Percentiles rank a stretch among this genome's conserved stretches.
phyloP scores from a whole-genome alignment of 106 monocot species.

The Cymbidium sinense region DNA sequence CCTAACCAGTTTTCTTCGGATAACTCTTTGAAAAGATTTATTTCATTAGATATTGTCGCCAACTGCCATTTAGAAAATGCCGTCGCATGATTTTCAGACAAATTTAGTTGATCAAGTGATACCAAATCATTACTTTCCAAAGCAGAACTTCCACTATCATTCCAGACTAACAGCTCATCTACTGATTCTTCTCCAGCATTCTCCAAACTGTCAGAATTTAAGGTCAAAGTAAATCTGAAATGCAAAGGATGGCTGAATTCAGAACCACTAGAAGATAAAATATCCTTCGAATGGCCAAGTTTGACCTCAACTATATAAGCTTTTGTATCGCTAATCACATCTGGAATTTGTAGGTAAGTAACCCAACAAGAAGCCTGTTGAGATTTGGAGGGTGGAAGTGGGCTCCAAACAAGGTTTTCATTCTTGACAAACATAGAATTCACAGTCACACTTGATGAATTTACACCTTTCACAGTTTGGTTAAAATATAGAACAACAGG shows the following conservation, averaged over 20 bases:
- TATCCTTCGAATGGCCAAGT: slow-evolving; percentile 29
- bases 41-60: slow-evolving; percentile 65
- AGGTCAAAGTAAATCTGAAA: slow-evolving; percentile 50
- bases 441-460: slow-evolving; percentile 57
- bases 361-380: slow-evolving; percentile 57
- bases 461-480: slow-evolving; percentile 47
- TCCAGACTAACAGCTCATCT: slow-evolving; percentile 51
- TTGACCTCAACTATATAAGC: slow-evolving; percentile 42
- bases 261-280: slow-evolving; percentile 39
- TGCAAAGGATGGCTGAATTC: slow-evolving; percentile 14
- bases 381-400: slow-evolving; percentile 41
- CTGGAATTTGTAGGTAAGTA: slow-evolving; percentile 42
- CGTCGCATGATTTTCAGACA: slow-evolving; percentile 15
- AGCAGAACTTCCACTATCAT: slow-evolving; percentile 20
- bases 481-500: slow-evolving; percentile 23
- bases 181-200: slow-evolving; percentile 7
- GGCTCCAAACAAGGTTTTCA: slow-evolving; percentile 63
- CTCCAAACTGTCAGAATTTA: slow-evolving; percentile 13
- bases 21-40: slow-evolving; percentile 56
- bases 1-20: slow-evolving; percentile 72
- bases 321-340: slow-evolving; percentile 12
- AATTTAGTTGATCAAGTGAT: slow-evolving; percentile 29
- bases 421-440: slow-evolving; percentile 40
- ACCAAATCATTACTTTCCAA: slow-evolving; percentile 12
- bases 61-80: slow-evolving; percentile 51